A percentile compares a stretch with the other conserved stretches of the same genome.
These are phyloP conservation scores for Nitzschia sp. DNA, from an alignment of 108 stramenopile genomes.

Conservation along the genomic window DNA sequence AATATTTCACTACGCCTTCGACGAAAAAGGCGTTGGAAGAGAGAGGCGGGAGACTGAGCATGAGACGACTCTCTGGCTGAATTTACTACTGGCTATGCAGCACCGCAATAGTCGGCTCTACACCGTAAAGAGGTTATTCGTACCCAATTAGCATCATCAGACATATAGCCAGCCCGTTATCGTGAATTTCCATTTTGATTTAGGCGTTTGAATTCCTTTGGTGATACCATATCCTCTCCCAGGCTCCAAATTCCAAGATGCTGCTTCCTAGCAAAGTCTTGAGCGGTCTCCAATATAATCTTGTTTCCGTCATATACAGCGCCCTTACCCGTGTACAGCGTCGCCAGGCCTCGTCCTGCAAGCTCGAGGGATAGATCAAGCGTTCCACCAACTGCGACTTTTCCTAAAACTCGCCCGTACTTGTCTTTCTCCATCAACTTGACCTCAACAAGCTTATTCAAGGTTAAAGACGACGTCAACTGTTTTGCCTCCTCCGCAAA, in stretches of 20 bases:
- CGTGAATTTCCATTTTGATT: no score
- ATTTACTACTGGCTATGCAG: no score
- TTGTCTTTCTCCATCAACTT: constrained; percentile 61
- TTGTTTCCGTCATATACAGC: constrained; percentile 60
- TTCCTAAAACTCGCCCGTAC: constrained; percentile 56
- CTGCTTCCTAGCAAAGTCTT: constrained; percentile 28
- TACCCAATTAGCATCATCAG: no score
- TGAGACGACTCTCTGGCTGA: no score
- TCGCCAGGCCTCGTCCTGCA: constrained; percentile 45
- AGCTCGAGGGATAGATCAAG: constrained; percentile 48
- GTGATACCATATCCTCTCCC: constrained; percentile 25
- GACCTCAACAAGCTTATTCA: constrained; percentile 47
- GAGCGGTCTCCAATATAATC: constrained; percentile 33
- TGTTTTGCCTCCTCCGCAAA: constrained; percentile 58
- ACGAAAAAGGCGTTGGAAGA: no score
- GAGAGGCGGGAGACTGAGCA: no score
- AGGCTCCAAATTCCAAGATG: constrained; percentile 45
- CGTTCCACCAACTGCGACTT: constrained; percentile 30
- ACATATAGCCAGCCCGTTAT: no score
- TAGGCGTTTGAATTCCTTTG: constrained; percentile 47
- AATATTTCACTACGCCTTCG: no score
- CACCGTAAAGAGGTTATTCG: no score
- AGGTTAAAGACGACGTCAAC: constrained; percentile 31
- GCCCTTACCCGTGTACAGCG: constrained; percentile 63
- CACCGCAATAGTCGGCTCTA: no score